A percentile compares a stretch with the other conserved stretches of the same genome.
Conservation (phyloP, 2,329 filamentous ascomycete species). For the Ceratocystis variospora region DNA sequence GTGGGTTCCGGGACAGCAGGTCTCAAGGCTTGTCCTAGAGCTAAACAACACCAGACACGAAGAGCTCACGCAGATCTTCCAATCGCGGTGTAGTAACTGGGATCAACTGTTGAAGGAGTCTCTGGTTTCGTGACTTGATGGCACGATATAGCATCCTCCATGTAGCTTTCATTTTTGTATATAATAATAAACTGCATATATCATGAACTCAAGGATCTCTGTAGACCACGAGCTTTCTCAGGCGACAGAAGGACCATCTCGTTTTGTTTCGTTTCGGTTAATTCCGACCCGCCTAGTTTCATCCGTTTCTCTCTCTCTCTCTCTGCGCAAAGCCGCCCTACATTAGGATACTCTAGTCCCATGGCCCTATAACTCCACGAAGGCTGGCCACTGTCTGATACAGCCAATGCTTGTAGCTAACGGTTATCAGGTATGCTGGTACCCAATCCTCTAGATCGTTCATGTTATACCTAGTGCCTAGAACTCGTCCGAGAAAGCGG, state of each 20-base stretch:
- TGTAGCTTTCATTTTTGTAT: not conserved
- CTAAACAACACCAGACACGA: slow-evolving; percentile 30
- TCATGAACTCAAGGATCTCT: not conserved
- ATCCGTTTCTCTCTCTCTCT: too few relatives aligned
- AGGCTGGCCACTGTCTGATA: too few relatives aligned
- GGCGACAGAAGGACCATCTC: too few relatives aligned
- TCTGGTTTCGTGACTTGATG: slow-evolving; percentile 2
- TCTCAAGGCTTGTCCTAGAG: slow-evolving; percentile 28
- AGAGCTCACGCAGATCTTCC: slow-evolving; percentile 20
- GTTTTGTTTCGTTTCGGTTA: too few relatives aligned
- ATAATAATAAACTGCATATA: not conserved
- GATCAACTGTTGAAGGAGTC: not conserved
- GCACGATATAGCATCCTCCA: not conserved
- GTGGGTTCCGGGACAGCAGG: slow-evolving; percentile 26
- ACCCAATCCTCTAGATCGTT: not conserved
- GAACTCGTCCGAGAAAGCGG: too few relatives aligned
- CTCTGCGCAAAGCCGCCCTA: too few relatives aligned
- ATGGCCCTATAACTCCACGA: too few relatives aligned
- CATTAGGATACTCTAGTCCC: too few relatives aligned
- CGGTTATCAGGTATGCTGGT: not conserved
- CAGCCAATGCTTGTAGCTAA: too few relatives aligned
- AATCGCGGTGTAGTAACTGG: not conserved
- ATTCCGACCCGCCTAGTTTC: too few relatives aligned
- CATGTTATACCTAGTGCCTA: not conserved
- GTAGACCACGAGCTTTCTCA: too few relatives aligned